These are phyloP conservation scores for Lecanicillium sp. DNA, from an alignment of 2,329 filamentous ascomycete genomes.

Conservation along the genomic window DNA sequence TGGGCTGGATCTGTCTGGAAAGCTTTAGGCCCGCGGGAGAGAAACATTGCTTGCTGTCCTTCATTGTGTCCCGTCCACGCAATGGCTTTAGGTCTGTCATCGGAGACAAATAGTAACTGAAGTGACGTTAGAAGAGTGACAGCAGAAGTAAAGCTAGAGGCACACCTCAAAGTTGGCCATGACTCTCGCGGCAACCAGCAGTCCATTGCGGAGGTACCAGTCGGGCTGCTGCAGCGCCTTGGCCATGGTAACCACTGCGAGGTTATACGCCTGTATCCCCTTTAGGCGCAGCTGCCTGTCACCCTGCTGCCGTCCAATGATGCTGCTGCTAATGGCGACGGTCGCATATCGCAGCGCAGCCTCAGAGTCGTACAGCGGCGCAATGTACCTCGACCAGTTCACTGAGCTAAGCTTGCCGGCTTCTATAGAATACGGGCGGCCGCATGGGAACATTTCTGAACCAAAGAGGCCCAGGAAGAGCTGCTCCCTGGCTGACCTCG, in stretches of 20 bases:
- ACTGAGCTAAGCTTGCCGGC: conserved; percentile 10
- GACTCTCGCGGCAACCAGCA: conserved; percentile 10
- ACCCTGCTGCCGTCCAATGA: conserved; percentile 11
- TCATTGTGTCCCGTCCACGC: conserved; percentile 12
- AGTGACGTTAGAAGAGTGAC: not conserved
- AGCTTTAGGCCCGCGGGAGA: conserved; percentile 9
- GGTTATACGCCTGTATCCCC: conserved; percentile 14
- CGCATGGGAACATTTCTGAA: conserved; percentile 9
- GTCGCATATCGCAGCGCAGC: conserved; percentile 10
- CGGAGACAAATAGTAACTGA: conserved; percentile 12
- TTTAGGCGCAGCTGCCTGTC: conserved; percentile 14
- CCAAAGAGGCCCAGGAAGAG: conserved; percentile 12
- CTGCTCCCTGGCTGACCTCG: conserved; percentile 12
- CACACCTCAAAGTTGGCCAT: conserved; percentile 15
- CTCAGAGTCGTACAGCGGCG: conserved; percentile 14
- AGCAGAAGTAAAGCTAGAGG: conserved; percentile 3
- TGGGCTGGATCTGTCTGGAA: conserved; percentile 12
- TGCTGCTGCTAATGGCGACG: conserved; percentile 14
- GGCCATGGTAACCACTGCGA: conserved; percentile 11
- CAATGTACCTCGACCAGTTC: conserved; percentile 14
- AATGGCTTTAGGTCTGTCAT: conserved; percentile 8
- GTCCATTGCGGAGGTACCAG: conserved; percentile 11
- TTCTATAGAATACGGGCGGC: conserved; percentile 6
- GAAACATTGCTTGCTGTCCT: conserved; percentile 11
- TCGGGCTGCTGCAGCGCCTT: conserved; percentile 6